Evolutionary conservation across 495 filamentous ascomycete species (phyloP).

Genomic region (Alectoria sarmentosa): DNA sequence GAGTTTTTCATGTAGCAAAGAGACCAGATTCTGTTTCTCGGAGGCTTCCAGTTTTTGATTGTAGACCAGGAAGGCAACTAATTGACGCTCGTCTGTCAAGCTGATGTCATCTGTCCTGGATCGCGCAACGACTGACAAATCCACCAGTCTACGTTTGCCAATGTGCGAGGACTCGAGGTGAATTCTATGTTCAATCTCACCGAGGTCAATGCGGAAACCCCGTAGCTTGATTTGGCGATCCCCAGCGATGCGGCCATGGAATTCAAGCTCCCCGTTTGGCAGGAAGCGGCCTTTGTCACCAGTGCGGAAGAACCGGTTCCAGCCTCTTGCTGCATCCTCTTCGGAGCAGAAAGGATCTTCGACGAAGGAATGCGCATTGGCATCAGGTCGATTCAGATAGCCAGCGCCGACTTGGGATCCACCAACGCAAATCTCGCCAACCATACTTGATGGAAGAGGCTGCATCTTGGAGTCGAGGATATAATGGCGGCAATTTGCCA

Average conservation of each 20-base stretch:
- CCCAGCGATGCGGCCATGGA: constrained; percentile 68
- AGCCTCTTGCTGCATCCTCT: constrained; percentile 29
- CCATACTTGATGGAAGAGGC: constrained; percentile 50
- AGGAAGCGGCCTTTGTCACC: constrained; percentile 73
- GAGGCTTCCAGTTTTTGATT: constrained; percentile 7
- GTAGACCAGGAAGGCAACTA: constrained; percentile 26
- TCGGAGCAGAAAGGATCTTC: constrained; percentile 34
- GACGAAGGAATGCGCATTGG: constrained; percentile 66
- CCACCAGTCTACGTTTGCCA: constrained; percentile 16
- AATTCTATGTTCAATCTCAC: constrained; percentile 54
- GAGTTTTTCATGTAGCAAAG: constrained; percentile 21
- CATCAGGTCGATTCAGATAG: constrained; percentile 76
- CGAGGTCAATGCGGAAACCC: constrained; percentile 70
- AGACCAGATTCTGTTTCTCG: constrained; percentile 21
- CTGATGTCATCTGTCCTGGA: constrained; percentile 1
- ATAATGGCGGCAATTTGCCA: constrained; percentile 38
- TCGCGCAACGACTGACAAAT: constrained; percentile 18
- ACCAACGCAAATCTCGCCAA: constrained; percentile 78
- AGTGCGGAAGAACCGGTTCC: constrained; percentile 66
- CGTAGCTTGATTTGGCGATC: constrained; percentile 76
- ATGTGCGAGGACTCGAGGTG: constrained; percentile 16
- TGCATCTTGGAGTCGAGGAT: constrained; percentile 39
- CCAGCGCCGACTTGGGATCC: constrained; percentile 70
- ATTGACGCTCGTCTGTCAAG: constrained; percentile 23
- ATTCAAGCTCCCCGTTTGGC: constrained; percentile 64